Percentiles rank a stretch among this genome's conserved stretches.
These are phyloP conservation scores for Boletus pseudo-olivaceus DNA, from an alignment of 768 basidiomycete species.

Conservation along the genomic window DNA sequence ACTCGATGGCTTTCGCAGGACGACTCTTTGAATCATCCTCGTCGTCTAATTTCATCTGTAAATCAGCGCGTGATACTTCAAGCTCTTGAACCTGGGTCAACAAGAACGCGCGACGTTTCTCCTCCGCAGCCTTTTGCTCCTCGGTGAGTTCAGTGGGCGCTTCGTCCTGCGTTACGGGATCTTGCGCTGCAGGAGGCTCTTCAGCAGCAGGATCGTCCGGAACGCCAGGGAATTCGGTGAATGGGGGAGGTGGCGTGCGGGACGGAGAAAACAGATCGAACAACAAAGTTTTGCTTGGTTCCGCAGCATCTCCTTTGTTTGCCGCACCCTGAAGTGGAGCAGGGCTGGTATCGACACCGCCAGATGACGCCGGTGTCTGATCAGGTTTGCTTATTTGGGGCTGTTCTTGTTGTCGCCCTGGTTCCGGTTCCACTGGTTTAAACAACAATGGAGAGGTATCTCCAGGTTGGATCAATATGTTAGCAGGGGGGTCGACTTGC, in stretches of 20 bases:
- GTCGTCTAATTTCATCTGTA: conserved; percentile 3
- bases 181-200: conserved; percentile 5
- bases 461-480: conserved; percentile 9
- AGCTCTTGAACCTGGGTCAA: conserved; percentile 13
- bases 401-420: neutral
- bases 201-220: conserved; percentile 1
- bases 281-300: neutral
- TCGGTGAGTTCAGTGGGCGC: conserved; percentile 15
- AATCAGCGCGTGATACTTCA: neutral
- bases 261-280: conserved; percentile 9
- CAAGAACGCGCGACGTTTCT: conserved; percentile 22
- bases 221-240: conserved; percentile 18
- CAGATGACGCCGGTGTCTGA: neutral
- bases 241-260: conserved; percentile 27
- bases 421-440: neutral
- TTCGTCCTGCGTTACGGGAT: conserved; percentile 18
- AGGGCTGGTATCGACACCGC: conserved; percentile 12
- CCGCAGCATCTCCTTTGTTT: neutral
- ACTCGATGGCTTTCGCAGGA: conserved; percentile 4
- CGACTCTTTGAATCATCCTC: neutral
- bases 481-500: conserved; percentile 21
- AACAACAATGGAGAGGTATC: conserved; percentile 9
- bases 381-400: neutral
- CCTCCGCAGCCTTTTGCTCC: conserved; percentile 21
- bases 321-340: neutral